Conservation (phyloP, 2,329 filamentous ascomycete genomes). For the Cordyceps fumosorosea region DNA sequence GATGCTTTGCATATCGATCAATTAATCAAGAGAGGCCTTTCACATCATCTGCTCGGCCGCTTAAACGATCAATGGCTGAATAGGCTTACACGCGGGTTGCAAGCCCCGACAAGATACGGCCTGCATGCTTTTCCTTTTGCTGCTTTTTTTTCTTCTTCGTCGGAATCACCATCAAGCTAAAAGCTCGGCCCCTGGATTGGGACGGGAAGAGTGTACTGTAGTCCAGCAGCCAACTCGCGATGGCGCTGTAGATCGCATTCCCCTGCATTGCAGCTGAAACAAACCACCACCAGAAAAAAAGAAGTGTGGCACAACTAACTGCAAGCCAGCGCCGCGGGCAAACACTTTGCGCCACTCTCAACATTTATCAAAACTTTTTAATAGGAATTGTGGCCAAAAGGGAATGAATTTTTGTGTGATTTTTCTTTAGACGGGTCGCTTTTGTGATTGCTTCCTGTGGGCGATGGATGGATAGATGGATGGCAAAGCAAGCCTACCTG, state of each 20-base stretch:
- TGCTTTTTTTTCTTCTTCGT: no score
- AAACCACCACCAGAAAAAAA: not conserved
- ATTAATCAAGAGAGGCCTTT: no score
- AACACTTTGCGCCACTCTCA: not conserved
- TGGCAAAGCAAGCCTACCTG: not conserved
- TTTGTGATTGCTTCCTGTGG: not conserved
- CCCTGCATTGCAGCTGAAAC: constrained; percentile 4
- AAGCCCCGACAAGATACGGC: no score
- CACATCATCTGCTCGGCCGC: no score
- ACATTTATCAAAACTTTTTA: not conserved
- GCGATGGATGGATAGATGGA: not conserved
- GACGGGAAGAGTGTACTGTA: no score
- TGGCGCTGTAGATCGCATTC: constrained; percentile 1
- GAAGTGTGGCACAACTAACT: not conserved
- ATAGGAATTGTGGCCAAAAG: not conserved
- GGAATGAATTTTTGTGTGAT: not conserved
- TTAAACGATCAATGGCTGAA: no score
- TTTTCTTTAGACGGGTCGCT: not conserved
- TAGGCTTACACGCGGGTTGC: no score
- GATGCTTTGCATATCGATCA: no score
- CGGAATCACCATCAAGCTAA: no score
- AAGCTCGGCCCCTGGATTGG: not conserved
- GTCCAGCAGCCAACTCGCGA: not conserved
- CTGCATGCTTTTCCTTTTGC: no score
- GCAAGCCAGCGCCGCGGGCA: not conserved